phyloP scores from a whole-genome alignment of 2,329 filamentous ascomycete species.

The Zymoseptoria passerinii region DNA sequence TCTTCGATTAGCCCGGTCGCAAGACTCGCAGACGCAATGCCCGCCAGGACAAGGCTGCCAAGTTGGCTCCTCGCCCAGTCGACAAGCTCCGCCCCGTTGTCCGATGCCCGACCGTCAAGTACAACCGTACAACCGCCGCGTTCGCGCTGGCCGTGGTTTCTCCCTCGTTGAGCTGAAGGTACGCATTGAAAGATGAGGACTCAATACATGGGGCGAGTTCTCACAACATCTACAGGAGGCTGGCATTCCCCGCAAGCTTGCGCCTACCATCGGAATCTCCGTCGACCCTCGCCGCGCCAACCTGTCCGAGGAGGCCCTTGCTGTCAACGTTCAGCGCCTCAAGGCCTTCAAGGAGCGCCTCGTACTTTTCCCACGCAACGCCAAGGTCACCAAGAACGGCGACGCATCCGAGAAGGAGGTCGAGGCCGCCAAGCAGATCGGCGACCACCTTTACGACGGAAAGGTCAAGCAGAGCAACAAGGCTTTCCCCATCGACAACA shows the following conservation, averaged over 20 bases:
- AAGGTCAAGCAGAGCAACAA: conserved; percentile 35
- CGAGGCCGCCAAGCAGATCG: conserved; percentile 54
- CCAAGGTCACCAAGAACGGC: conserved; percentile 87
- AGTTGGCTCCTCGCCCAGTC: conserved; percentile 90
- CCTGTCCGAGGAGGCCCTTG: conserved; percentile 89
- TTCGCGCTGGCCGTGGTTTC: conserved; percentile 95
- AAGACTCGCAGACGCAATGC: conserved; percentile 88
- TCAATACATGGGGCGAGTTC: conserved; percentile 6
- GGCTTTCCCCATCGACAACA: conserved; percentile 65
- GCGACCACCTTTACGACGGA: conserved; percentile 39
- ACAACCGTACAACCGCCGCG: conserved; percentile 99
- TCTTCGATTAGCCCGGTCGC: conserved; percentile 67
- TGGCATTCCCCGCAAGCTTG: conserved; percentile 87
- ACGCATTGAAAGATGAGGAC: conserved; percentile 25
- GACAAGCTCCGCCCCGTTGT: conserved; percentile 95
- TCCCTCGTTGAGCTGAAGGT: conserved; percentile 97
- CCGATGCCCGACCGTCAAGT: conserved; percentile 92
- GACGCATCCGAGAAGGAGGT: conserved; percentile 79
- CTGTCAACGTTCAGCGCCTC: conserved; percentile 92
- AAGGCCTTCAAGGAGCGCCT: conserved; percentile 95
- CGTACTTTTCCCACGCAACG: conserved; percentile 95
- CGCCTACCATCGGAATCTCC: conserved; percentile 90
- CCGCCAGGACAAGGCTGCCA: conserved; percentile 88
- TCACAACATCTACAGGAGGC: conserved; percentile 58
- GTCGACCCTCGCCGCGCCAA: conserved; percentile 97